Evolutionary conservation across 108 stramenopile genomes (phyloP).

Genomic region (Seminavis robusta): DNA sequence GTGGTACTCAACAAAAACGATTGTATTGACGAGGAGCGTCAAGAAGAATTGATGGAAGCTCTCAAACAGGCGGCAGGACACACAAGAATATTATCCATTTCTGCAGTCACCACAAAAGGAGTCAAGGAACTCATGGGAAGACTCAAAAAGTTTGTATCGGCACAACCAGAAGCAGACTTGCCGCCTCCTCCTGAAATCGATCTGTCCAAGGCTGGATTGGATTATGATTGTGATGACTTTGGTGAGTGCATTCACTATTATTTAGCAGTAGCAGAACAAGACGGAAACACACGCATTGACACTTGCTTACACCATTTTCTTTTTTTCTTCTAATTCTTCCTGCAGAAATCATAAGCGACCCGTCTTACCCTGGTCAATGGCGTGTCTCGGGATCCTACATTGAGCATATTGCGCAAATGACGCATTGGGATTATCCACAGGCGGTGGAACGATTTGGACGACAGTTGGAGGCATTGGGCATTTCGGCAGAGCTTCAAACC

Average conservation of each 20-base stretch:
- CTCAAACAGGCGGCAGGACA: constrained; percentile 78
- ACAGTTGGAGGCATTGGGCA: constrained; percentile 82
- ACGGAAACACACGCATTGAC: no score
- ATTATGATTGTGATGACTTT: constrained; percentile 82
- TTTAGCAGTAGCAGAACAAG: background rate
- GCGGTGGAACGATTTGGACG: constrained; percentile 89
- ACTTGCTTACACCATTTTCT: background rate
- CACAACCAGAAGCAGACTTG: constrained; percentile 69
- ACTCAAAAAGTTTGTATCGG: constrained; percentile 83
- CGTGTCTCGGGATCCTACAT: constrained; percentile 77
- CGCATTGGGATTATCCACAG: constrained; percentile 93
- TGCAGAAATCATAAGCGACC: constrained; percentile 78
- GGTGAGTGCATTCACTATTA: constrained; percentile 45
- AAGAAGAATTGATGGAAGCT: constrained; percentile 64
- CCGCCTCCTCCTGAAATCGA: constrained; percentile 77
- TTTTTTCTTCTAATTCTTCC: background rate
- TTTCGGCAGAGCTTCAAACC: constrained; percentile 59
- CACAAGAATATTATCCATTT: constrained; percentile 77
- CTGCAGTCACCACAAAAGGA: constrained; percentile 82
- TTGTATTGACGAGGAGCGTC: constrained; percentile 65
- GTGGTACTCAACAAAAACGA: constrained; percentile 95
- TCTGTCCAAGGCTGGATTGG: constrained; percentile 72
- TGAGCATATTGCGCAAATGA: constrained; percentile 90
- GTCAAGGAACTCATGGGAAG: constrained; percentile 91
- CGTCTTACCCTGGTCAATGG: constrained; percentile 90